These are phyloP conservation scores for Citeromyces nyonsensis DNA, from an alignment of 805 yeast species.

Conservation along the genomic window DNA sequence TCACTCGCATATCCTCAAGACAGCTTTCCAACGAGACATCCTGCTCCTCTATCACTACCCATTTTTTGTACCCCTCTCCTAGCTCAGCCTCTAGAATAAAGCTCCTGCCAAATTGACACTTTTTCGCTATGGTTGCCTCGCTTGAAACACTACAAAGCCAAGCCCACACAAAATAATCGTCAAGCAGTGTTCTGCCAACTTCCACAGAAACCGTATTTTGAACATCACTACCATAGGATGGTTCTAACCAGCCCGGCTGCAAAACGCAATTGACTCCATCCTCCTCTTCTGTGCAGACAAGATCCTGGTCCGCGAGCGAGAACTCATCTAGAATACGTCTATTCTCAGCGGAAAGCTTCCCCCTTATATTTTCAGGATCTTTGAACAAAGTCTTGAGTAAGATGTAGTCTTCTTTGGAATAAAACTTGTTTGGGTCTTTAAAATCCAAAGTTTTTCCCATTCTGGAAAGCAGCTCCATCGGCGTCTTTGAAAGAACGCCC, in stretches of 20 bases:
- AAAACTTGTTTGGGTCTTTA: conserved; percentile 53
- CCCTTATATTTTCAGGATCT: conserved; percentile 34
- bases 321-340: conserved; percentile 32
- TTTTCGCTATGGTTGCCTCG: conserved; percentile 53
- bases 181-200: conserved; percentile 63
- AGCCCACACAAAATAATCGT: conserved; percentile 84
- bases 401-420: conserved; percentile 67
- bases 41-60: conserved; percentile 65
- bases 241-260: conserved; percentile 1
- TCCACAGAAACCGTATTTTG: conserved; percentile 31
- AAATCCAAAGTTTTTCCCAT: conserved; percentile 47
- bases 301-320: conserved; percentile 17
- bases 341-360: conserved; percentile 62
- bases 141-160: conserved; percentile 70
- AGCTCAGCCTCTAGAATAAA: conserved; percentile 70
- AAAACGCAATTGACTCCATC: conserved; percentile 19
- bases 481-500: conserved; percentile 27
- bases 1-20: too few relatives aligned
- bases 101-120: conserved; percentile 66
- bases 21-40: too few relatives aligned
- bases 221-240: conserved; percentile 14
- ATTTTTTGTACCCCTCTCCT: conserved; percentile 58
- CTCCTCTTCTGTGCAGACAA: too few relatives aligned
- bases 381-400: conserved; percentile 59
- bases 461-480: conserved; percentile 44